Conservation (phyloP, 2,329 filamentous ascomycete genomes). For the Torrubiellomyces zombiae region DNA sequence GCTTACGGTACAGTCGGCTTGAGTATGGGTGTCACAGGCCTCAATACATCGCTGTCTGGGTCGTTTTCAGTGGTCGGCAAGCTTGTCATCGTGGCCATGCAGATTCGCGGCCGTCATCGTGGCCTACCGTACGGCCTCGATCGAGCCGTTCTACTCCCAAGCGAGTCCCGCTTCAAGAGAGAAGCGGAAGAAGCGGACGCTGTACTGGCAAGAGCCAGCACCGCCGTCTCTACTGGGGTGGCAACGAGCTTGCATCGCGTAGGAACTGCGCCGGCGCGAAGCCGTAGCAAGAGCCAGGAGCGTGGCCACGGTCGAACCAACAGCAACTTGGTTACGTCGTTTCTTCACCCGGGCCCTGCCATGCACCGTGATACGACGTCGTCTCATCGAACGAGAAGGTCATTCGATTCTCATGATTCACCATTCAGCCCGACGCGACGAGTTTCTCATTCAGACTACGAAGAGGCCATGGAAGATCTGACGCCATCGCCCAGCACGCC, state of each 20-base stretch:
- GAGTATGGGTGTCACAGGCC: constrained; percentile 61
- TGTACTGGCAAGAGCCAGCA: constrained; percentile 19
- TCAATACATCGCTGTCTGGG: constrained; percentile 66
- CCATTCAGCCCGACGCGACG: constrained; percentile 6
- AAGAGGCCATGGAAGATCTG: constrained; percentile 12
- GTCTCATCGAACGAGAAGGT: constrained; percentile 13
- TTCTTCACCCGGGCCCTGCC: constrained; percentile 31
- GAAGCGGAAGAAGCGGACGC: constrained; percentile 32
- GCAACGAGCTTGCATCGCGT: constrained; percentile 14
- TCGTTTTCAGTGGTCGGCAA: constrained; percentile 65
- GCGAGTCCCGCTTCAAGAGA: constrained; percentile 35
- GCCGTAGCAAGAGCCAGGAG: constrained; percentile 21
- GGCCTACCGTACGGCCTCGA: constrained; percentile 51
- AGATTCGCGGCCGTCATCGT: constrained; percentile 52
- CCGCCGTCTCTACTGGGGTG: constrained; percentile 16
- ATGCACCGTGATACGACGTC: constrained; percentile 13
- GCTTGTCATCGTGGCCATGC: constrained; percentile 51
- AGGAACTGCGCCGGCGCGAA: constrained; percentile 13
- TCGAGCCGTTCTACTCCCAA: constrained; percentile 41
- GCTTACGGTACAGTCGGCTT: constrained; percentile 91
- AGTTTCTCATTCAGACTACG: constrained; percentile 10
- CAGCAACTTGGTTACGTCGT: constrained; percentile 25
- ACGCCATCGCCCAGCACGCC: constrained; percentile 10
- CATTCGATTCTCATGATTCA: constrained; percentile 7
- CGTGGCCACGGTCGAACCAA: constrained; percentile 19